phyloP scores from a whole-genome alignment of 208 protist species.

The Acanthamoeba triangularis region DNA sequence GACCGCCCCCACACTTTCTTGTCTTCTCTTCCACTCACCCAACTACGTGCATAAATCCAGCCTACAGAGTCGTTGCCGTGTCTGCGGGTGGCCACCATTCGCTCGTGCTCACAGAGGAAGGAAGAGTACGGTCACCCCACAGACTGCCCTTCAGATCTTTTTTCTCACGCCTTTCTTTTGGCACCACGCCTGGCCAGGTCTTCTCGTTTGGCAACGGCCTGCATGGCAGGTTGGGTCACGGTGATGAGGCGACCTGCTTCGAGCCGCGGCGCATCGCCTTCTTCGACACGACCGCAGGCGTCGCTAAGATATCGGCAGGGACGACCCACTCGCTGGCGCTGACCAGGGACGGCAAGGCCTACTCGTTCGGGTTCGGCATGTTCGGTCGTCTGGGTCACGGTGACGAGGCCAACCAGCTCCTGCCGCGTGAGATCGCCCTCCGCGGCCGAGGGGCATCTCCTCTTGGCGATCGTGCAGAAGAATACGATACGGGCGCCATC shows the following conservation, averaged over 20 bases:
- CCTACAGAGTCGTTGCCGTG: neutral
- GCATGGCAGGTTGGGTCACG: neutral
- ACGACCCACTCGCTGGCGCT: neutral
- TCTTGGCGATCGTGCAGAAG: no score
- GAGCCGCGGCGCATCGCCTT: conserved; percentile 26
- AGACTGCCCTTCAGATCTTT: neutral
- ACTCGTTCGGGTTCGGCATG: conserved; percentile 30
- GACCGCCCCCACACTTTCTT: neutral
- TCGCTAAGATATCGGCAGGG: neutral
- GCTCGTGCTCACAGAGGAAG: neutral
- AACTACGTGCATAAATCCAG: neutral
- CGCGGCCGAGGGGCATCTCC: neutral
- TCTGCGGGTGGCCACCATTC: conserved; percentile 16
- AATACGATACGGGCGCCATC: neutral
- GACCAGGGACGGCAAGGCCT: conserved; percentile 3
- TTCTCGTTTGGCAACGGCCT: conserved; percentile 6
- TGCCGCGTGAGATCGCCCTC: conserved; percentile 16
- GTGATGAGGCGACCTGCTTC: neutral
- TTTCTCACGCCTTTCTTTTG: no score
- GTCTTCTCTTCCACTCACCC: neutral
- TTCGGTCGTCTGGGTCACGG: conserved; percentile 14
- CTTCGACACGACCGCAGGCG: neutral
- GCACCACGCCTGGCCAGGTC: neutral
- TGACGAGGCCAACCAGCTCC: neutral
- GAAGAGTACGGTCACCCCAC: neutral